Conservation (phyloP, 805 yeast species). For the Suhomyces sp. region DNA sequence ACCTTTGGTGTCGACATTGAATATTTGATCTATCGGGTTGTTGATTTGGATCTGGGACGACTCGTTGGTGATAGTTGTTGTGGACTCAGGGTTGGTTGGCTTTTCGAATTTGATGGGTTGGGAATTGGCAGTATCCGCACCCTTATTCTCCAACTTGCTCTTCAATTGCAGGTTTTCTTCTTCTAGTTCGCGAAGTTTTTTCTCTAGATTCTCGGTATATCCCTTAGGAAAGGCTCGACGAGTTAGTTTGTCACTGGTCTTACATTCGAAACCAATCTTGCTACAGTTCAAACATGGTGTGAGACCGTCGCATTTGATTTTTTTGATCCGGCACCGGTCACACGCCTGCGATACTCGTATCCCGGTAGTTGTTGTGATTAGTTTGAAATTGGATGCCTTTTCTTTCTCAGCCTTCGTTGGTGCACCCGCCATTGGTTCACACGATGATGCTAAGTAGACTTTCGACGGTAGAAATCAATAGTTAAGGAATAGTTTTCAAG, state of each 20-base stretch:
- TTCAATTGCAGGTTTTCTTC: slow-evolving; percentile 43
- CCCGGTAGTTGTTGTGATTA: slow-evolving; percentile 38
- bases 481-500: neutral
- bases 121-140: neutral
- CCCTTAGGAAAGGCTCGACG: slow-evolving; percentile 80
- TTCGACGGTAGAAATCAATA: neutral
- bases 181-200: slow-evolving; percentile 57
- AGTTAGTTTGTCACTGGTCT: slow-evolving; percentile 68
- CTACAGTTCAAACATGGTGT: slow-evolving; percentile 69
- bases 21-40: slow-evolving; percentile 45
- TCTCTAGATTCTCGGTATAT: slow-evolving; percentile 72
- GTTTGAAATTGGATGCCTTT: slow-evolving; percentile 28
- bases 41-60: slow-evolving; percentile 26
- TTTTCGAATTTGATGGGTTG: neutral
- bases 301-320: slow-evolving; percentile 72
- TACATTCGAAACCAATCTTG: slow-evolving; percentile 63
- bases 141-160: neutral
- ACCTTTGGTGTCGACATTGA: slow-evolving; percentile 42
- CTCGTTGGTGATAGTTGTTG: slow-evolving; percentile 5
- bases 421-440: neutral
- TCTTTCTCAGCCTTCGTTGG: slow-evolving; percentile 5
- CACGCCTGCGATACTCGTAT: slow-evolving; percentile 75
- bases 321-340: slow-evolving; percentile 74
- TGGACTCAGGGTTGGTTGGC: neutral
- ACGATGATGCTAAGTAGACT: neutral